Evolutionary conservation across 768 basidiomycete genomes (phyloP).

Genomic region (Trametes gibbosa): DNA sequence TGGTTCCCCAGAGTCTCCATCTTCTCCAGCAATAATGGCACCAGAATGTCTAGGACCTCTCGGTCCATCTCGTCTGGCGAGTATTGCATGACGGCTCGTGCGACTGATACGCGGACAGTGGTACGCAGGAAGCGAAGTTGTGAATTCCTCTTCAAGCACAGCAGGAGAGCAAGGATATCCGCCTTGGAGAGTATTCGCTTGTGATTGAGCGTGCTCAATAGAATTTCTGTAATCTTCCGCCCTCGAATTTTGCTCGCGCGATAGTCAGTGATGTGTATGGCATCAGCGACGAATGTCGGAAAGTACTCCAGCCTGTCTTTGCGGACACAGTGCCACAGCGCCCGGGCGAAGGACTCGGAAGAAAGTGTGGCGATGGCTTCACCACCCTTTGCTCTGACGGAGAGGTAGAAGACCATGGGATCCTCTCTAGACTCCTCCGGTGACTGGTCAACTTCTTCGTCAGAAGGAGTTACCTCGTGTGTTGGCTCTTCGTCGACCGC

Average conservation of each 20-base stretch:
- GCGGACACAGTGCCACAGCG: background rate
- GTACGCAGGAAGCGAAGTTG: background rate
- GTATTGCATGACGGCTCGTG: background rate
- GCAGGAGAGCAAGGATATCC: slow-evolving; percentile 3
- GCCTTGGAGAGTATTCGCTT: background rate
- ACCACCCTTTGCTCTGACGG: background rate
- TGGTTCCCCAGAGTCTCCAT: background rate
- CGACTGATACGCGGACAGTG: background rate
- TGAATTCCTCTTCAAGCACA: background rate
- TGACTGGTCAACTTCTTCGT: background rate
- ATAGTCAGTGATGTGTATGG: background rate
- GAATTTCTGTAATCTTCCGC: background rate
- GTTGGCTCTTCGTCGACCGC: background rate
- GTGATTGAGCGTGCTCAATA: background rate
- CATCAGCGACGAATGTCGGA: slow-evolving; percentile 10
- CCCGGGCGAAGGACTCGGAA: background rate
- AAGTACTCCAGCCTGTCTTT: slow-evolving; percentile 1
- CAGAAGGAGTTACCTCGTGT: background rate
- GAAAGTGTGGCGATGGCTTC: background rate
- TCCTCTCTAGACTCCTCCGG: background rate
- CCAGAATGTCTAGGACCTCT: slow-evolving; percentile 2
- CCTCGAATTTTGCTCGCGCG: background rate
- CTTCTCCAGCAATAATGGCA: slow-evolving; percentile 3
- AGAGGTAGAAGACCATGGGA: slow-evolving; percentile 4
- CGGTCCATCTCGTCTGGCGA: slow-evolving; percentile 1